Evolutionary conservation across 2,329 filamentous ascomycete species (phyloP), one percentile per base, ranked within the genome.

Genomic region (Akanthomyces uredinophilus): DNA sequence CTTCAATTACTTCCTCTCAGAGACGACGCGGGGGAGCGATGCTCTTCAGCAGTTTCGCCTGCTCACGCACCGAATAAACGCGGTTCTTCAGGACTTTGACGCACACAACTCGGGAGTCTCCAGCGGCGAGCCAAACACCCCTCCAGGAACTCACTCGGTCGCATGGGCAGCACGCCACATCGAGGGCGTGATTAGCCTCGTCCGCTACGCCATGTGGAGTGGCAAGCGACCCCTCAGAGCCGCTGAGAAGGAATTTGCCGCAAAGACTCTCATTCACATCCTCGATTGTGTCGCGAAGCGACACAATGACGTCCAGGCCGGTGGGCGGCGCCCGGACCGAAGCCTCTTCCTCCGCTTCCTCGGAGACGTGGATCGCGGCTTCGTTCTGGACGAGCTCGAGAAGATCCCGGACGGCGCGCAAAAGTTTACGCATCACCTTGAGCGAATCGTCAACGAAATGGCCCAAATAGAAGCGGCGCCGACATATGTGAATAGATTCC

Each of bases 141-240:
- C 49, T 7, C 37, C 13, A 16, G 37, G 13, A 50, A 11, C 11
- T 14, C 57, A 39, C 20, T 68, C 81, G 62, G 79, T 81, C 1
- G 59, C 71, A 10, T 85, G 83, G 83, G 82, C 81, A 3, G 77
- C 79, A 1, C 70, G 67, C 5, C 82, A 83, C 61, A 74, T 85
- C 35, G 66, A 72, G 7, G 73, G 75, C 22, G 77, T 78, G 29
- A 72, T 79, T 14, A 66, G 68, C 37, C 76, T 79, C 63, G 78
- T 85, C 63, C 72, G 74, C 50, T 71, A 75, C 39, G 70, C 76
- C 18, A 73, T 83, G 14, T 74, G 75, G 61, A 69, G 71, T 32
- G 73, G 76, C 4, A 70, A 75, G 52, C 68, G 66, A 7, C 76
- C 78, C 1, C 73, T 81, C 0, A 66, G 71, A 14, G 63, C 65